Conservation (phyloP, 1,139 yeast genomes). For the Pichia sp. region DNA sequence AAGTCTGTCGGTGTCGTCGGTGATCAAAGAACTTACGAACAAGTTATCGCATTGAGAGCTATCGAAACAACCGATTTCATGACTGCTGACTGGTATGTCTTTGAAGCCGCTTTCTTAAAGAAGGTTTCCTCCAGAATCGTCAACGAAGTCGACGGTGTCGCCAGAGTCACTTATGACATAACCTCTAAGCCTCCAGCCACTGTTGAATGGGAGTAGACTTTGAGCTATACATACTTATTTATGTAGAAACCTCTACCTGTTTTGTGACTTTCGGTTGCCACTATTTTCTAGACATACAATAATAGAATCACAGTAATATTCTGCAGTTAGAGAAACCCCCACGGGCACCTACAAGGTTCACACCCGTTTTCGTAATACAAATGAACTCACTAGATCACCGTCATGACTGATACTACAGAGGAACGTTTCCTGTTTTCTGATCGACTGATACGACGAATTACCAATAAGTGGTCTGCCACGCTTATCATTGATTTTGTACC, state of each 20-base stretch:
- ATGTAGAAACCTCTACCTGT: background rate
- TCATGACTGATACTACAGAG: conserved; percentile 64
- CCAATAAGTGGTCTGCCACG: conserved; percentile 39
- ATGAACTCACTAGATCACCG: conserved; percentile 43
- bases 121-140: conserved; percentile 93
- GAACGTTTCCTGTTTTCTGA: conserved; percentile 41
- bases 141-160: conserved; percentile 97
- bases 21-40: conserved; percentile 98
- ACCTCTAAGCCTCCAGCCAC: conserved; percentile 99
- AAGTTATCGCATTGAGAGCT: conserved; percentile 97
- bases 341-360: background rate
- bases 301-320: background rate
- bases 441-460: conserved; percentile 32
- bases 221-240: background rate
- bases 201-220: conserved; percentile 89
- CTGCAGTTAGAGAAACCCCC: background rate
- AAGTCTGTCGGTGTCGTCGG: conserved; percentile 99
- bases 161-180: conserved; percentile 97
- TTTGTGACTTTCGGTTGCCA: background rate
- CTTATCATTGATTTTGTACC: conserved; percentile 49
- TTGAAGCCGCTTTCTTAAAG: conserved; percentile 90
- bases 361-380: conserved; percentile 42
- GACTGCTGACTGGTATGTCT: conserved; percentile 99
- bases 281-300: conserved; percentile 1
- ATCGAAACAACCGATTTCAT: conserved; percentile 96